Conservation (phyloP, 805 yeast genomes). For the Ogataea ganodermae region DNA sequence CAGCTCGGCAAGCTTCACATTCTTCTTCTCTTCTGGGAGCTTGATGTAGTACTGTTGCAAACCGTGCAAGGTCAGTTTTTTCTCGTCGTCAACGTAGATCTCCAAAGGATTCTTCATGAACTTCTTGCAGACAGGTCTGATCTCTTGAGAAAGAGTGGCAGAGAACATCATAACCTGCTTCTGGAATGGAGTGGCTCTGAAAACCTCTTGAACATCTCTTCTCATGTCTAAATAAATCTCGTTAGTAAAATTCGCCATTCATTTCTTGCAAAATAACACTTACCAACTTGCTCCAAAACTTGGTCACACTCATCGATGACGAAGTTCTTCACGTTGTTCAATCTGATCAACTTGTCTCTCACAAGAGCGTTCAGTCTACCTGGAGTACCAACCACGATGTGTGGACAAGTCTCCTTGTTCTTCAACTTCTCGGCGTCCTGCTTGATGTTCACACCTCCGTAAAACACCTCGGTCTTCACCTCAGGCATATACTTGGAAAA, state of each 20-base stretch:
- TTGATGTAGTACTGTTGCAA: conserved; percentile 95
- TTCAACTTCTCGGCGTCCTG: conserved; percentile 86
- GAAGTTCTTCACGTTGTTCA: conserved; percentile 88
- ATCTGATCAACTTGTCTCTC: conserved; percentile 83
- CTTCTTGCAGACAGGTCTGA: conserved; percentile 95
- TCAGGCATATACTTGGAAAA: conserved; percentile 99
- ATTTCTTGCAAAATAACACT: no score
- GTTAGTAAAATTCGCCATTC: no score
- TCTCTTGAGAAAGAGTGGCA: conserved; percentile 91
- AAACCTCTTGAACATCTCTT: conserved; percentile 96
- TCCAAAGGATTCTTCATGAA: conserved; percentile 98
- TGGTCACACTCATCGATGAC: conserved; percentile 99
- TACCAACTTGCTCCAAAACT: conserved; percentile 68
- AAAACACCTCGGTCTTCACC: conserved; percentile 93
- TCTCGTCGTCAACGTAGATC: conserved; percentile 96
- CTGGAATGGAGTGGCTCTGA: conserved; percentile 96
- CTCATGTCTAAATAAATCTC: conserved; percentile 82
- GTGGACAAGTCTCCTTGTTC: conserved; percentile 93
- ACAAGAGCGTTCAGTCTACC: conserved; percentile 96
- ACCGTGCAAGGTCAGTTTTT: conserved; percentile 96
- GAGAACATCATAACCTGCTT: conserved; percentile 99
- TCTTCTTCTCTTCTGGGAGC: conserved; percentile 87
- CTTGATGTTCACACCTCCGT: conserved; percentile 89
- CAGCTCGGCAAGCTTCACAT: conserved; percentile 87
- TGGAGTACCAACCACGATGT: conserved; percentile 96